Conservation (phyloP, 345 rosid species). For the Heritiera fomes region DNA sequence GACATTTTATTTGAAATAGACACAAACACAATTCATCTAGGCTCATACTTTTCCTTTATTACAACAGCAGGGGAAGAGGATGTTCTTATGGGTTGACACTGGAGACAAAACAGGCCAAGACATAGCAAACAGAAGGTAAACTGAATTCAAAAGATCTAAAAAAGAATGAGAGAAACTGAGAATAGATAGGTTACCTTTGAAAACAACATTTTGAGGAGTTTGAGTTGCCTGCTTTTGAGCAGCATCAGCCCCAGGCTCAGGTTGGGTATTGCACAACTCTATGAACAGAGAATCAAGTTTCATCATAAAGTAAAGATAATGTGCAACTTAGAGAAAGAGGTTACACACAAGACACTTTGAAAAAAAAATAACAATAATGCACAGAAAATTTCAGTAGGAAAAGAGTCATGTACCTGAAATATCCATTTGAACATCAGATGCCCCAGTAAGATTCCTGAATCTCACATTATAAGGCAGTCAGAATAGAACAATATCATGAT, state of each 20-base stretch:
- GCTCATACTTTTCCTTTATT: not conserved
- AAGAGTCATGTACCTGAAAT: constrained; percentile 2
- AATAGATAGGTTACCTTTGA: constrained; percentile 59
- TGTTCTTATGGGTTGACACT: not conserved
- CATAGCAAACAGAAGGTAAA: not conserved
- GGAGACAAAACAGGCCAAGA: not conserved
- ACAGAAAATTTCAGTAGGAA: not conserved
- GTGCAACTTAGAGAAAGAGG: constrained; percentile 32
- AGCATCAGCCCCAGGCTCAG: constrained; percentile 39
- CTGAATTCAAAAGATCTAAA: not conserved
- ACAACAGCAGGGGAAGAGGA: not conserved
- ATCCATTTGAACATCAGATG: constrained; percentile 14
- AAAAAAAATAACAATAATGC: not conserved
- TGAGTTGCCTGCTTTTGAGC: constrained; percentile 53
- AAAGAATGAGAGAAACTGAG: not conserved
- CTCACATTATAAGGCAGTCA: constrained; percentile 27
- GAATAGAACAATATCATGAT: constrained; percentile 20
- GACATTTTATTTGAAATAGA: not conserved
- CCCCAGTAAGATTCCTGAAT: constrained; percentile 51
- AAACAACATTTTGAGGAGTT: constrained; percentile 60
- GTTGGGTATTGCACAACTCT: constrained; percentile 40
- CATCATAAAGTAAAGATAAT: constrained; percentile 29
- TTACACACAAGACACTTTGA: not conserved
- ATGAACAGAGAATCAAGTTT: not conserved
- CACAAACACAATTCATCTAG: not conserved